These are phyloP conservation scores for Yamadazyma conglobata DNA, from an alignment of 1,139 yeast species.

Conservation along the genomic window DNA sequence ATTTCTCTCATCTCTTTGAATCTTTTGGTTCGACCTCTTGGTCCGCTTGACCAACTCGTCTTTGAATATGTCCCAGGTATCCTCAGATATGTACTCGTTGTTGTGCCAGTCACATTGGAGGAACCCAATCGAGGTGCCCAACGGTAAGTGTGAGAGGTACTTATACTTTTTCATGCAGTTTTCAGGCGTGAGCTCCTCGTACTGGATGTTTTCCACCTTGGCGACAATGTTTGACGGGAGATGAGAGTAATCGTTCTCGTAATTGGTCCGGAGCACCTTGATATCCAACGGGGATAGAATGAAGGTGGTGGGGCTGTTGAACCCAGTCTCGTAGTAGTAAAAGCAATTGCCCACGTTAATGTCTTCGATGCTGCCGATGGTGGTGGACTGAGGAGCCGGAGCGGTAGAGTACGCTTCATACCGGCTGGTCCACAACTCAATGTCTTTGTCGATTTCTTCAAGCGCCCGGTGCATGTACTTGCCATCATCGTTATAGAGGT, in stretches of 20 bases:
- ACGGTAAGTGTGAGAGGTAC: slow-evolving; percentile 76
- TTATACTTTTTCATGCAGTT: slow-evolving; percentile 59
- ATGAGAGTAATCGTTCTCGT: slow-evolving; percentile 51
- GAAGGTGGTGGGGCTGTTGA: slow-evolving; percentile 60
- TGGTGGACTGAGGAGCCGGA: slow-evolving; percentile 4
- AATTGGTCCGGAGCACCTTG: slow-evolving; percentile 63
- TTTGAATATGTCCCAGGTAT: slow-evolving; percentile 53
- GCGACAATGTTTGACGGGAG: slow-evolving; percentile 67
- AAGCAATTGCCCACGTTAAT: slow-evolving; percentile 14
- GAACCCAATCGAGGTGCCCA: slow-evolving; percentile 80
- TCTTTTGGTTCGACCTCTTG: slow-evolving; percentile 49
- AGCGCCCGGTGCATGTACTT: slow-evolving; percentile 57
- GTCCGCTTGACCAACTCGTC: slow-evolving; percentile 62
- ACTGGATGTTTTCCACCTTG: slow-evolving; percentile 66
- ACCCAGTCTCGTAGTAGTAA: slow-evolving; percentile 65
- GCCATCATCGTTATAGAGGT: slow-evolving; percentile 58
- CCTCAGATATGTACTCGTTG: slow-evolving; percentile 39
- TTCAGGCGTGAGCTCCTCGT: slow-evolving; percentile 56
- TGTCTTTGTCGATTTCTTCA: slow-evolving; percentile 46
- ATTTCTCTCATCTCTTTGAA: slow-evolving; percentile 63
- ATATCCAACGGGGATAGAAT: slow-evolving; percentile 79
- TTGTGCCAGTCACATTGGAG: slow-evolving; percentile 80
- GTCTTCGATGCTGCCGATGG: slow-evolving; percentile 9
- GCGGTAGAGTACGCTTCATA: slow-evolving; percentile 9
- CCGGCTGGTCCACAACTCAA: slow-evolving; percentile 33